Evolutionary conservation across 805 yeast species (phyloP).

Genomic region (Allodekkera sacchari): DNA sequence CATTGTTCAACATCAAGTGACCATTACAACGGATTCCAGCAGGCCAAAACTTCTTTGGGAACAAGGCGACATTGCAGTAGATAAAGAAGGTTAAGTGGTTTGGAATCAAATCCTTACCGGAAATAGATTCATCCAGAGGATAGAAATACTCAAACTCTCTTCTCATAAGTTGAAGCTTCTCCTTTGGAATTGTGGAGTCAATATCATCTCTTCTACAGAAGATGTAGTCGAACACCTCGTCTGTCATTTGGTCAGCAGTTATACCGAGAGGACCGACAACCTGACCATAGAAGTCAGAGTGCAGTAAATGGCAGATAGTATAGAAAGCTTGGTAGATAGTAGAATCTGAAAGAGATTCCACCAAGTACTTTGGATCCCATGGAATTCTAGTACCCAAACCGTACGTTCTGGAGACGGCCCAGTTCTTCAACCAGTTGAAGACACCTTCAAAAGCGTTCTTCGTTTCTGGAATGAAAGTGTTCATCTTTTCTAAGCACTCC

Average conservation of each 20-base stretch:
- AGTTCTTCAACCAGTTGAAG: conserved; percentile 91
- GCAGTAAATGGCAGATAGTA: conserved; percentile 81
- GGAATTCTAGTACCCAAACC: conserved; percentile 94
- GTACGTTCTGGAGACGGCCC: conserved; percentile 97
- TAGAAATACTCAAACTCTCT: conserved; percentile 95
- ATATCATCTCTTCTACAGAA: conserved; percentile 60
- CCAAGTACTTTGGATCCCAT: conserved; percentile 91
- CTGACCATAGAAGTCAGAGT: conserved; percentile 77
- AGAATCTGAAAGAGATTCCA: conserved; percentile 93
- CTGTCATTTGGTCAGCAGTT: conserved; percentile 78
- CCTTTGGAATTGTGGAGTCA: conserved; percentile 51
- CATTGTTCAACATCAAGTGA: conserved; percentile 88
- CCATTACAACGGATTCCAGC: conserved; percentile 91
- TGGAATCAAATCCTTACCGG: conserved; percentile 96
- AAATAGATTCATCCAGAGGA: conserved; percentile 84
- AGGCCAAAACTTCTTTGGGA: conserved; percentile 92
- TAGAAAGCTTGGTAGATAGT: conserved; percentile 93
- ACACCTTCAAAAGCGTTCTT: conserved; percentile 90
- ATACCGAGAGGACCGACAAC: conserved; percentile 66
- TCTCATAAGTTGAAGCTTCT: conserved; percentile 64
- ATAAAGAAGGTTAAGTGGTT: conserved; percentile 95
- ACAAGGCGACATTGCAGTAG: conserved; percentile 85
- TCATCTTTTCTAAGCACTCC: conserved; percentile 69
- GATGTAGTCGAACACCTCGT: conserved; percentile 86
- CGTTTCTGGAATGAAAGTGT: conserved; percentile 75